A percentile compares a stretch with the other conserved stretches of the same genome.
These are phyloP conservation scores for Ottelia alismoides DNA, from an alignment of 106 monocot species.

Conservation along the genomic window DNA sequence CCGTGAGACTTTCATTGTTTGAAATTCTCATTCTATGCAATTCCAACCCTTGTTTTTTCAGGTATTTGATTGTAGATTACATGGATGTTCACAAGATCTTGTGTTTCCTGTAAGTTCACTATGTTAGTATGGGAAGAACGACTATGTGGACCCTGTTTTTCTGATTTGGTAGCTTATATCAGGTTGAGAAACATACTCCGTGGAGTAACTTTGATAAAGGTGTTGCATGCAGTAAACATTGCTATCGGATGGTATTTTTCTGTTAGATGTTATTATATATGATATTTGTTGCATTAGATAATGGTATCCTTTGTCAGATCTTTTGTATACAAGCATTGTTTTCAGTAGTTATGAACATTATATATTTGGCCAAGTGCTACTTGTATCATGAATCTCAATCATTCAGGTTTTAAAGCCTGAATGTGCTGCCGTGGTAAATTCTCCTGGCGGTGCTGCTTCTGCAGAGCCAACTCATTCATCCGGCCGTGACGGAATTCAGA, in stretches of 20 bases:
- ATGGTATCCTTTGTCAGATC: too few species aligned
- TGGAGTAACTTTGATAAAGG: conserved; percentile 62
- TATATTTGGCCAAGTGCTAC: too few species aligned
- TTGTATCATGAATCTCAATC: conserved; percentile 1
- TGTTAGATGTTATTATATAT: too few species aligned
- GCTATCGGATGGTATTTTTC: conserved; percentile 49
- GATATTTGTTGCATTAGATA: too few species aligned
- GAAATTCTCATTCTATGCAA: too few species aligned
- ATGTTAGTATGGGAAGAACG: conserved; percentile 2
- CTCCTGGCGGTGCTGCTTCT: conserved; percentile 15
- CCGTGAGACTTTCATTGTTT: too few species aligned
- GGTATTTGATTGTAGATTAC: conserved; percentile 98
- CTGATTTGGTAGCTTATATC: not conserved
- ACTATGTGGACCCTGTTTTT: too few species aligned
- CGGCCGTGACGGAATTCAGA: conserved; percentile 18
- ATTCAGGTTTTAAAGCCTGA: conserved; percentile 46
- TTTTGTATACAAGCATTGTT: not conserved
- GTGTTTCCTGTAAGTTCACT: conserved; percentile 85
- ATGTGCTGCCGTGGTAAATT: conserved; percentile 18
- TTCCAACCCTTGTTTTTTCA: too few species aligned
- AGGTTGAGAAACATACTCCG: conserved; percentile 83
- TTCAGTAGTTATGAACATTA: too few species aligned
- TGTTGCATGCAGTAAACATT: conserved; percentile 60
- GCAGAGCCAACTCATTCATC: conserved; percentile 42
- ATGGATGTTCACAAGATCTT: conserved; percentile 98